These are phyloP conservation scores for Fomitopsis serialis DNA, from an alignment of 768 basidiomycete species.

Conservation along the genomic window DNA sequence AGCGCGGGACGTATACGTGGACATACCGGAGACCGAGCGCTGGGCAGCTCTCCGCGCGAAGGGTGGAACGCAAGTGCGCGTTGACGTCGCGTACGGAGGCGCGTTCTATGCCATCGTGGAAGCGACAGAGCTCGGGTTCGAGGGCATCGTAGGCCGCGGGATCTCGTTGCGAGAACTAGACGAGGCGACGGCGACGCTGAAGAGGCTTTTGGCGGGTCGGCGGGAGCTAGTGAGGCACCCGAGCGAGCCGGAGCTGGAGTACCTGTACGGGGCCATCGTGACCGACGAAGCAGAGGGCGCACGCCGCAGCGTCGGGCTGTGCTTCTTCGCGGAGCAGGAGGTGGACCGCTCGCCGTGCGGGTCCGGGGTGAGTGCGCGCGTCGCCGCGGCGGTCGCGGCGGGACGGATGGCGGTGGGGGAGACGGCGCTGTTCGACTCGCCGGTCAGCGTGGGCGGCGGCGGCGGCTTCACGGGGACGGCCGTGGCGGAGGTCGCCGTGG, in stretches of 20 bases:
- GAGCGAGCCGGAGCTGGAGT: constrained; percentile 27
- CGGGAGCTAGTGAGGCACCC: constrained; percentile 26
- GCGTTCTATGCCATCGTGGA: constrained; percentile 36
- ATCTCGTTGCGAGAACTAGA: constrained; percentile 21
- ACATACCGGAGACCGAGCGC: constrained; percentile 21
- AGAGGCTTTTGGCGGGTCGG: constrained; percentile 17
- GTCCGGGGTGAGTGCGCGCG: constrained; percentile 33
- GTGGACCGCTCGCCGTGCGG: constrained; percentile 36
- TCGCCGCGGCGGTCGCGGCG: constrained; percentile 31
- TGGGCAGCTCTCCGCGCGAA: constrained; percentile 21
- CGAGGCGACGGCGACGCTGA: constrained; percentile 26
- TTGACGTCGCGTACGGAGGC: constrained; percentile 34
- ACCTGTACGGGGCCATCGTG: constrained; percentile 34
- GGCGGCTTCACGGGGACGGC: constrained; percentile 25
- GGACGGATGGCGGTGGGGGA: constrained; percentile 24
- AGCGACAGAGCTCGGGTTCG: constrained; percentile 30
- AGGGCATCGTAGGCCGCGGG: constrained; percentile 13
- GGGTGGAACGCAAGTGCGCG: constrained; percentile 13
- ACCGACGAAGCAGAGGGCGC: constrained; percentile 19
- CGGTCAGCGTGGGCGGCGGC: constrained; percentile 22
- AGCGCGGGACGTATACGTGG: constrained; percentile 21
- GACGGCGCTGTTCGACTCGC: constrained; percentile 28
- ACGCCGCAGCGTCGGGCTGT: constrained; percentile 15
- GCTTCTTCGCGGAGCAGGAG: constrained; percentile 35
- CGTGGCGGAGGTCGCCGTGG: constrained; percentile 10